phyloP scores from a whole-genome alignment of 192 early-diverging fungal genomes.

The Paraglomus brasilianum region DNA sequence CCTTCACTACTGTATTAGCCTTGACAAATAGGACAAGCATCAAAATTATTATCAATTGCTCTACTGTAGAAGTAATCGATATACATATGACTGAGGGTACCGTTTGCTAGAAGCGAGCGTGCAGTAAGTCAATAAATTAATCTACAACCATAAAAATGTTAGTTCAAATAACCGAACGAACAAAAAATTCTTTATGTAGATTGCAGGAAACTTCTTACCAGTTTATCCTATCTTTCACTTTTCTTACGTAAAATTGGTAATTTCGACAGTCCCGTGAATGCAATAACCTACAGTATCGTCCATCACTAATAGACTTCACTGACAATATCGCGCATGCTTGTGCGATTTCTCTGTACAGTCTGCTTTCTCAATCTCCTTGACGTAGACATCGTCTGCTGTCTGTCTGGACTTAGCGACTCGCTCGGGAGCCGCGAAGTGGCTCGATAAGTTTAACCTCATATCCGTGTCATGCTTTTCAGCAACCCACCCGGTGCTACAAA shows the following conservation, averaged over 20 bases:
- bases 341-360: conserved; percentile 96
- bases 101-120: no score
- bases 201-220: no score
- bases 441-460: conserved; percentile 97
- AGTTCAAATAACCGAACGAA: no score
- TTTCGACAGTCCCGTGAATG: conserved; percentile 93
- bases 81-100: no score
- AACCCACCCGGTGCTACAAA: conserved; percentile 78
- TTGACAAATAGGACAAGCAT: no score
- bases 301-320: conserved; percentile 93
- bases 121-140: no score
- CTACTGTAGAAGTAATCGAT: no score
- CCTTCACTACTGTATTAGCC: no score
- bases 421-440: conserved; percentile 86
- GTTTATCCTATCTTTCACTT: conserved; percentile 80
- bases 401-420: conserved; percentile 97
- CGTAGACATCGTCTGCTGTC: conserved; percentile 94
- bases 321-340: conserved; percentile 96
- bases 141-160: no score
- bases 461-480: conserved; percentile 95
- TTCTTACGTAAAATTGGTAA: conserved; percentile 97
- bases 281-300: conserved; percentile 98
- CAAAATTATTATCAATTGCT: no score
- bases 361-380: conserved; percentile 98
- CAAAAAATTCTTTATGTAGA: no score